Percentiles rank a stretch among this genome's conserved stretches.
phyloP scores from a whole-genome alignment of 2,329 filamentous ascomycete species.

The Akanthomyces uredinophilus region DNA sequence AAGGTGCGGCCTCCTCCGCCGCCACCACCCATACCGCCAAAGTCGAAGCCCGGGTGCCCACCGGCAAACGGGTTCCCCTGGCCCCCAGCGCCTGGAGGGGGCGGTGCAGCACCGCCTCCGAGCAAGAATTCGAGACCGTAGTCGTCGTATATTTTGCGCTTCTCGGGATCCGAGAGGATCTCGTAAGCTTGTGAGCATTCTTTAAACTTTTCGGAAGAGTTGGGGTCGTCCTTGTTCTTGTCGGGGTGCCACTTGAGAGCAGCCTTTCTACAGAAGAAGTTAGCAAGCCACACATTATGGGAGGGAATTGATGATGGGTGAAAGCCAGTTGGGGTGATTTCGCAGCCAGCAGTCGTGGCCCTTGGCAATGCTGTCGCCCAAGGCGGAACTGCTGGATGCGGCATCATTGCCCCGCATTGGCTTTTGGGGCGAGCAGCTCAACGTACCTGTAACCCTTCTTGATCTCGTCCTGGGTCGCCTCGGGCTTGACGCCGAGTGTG shows the following conservation, averaged over 20 bases:
- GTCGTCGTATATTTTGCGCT: slow-evolving; percentile 91
- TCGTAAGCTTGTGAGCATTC: slow-evolving; percentile 97
- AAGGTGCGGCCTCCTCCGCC: slow-evolving; percentile 50
- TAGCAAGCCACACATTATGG: slow-evolving; percentile 3
- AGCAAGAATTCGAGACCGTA: slow-evolving; percentile 91
- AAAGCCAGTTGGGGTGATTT: neutral
- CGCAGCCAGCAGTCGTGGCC: neutral
- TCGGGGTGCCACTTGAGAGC: slow-evolving; percentile 89
- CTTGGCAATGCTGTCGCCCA: neutral
- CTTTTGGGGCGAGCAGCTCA: slow-evolving; percentile 4
- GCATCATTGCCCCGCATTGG: slow-evolving; percentile 11
- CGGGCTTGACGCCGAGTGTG: slow-evolving; percentile 69
- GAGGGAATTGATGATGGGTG: neutral
- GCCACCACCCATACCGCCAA: slow-evolving; percentile 39
- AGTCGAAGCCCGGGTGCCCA: slow-evolving; percentile 55
- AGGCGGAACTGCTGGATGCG: neutral
- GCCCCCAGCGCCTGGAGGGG: slow-evolving; percentile 53
- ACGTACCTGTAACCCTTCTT: slow-evolving; percentile 89
- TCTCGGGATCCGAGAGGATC: slow-evolving; percentile 94
- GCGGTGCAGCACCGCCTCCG: slow-evolving; percentile 66
- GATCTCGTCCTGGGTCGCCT: slow-evolving; percentile 85
- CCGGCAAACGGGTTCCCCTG: slow-evolving; percentile 58
- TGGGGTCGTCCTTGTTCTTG: slow-evolving; percentile 91
- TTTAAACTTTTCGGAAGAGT: slow-evolving; percentile 91
- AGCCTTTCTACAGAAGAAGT: slow-evolving; percentile 58